phyloP scores from a whole-genome alignment of 192 early-diverging fungal genomes.

The Linnemannia schmuckeri region DNA sequence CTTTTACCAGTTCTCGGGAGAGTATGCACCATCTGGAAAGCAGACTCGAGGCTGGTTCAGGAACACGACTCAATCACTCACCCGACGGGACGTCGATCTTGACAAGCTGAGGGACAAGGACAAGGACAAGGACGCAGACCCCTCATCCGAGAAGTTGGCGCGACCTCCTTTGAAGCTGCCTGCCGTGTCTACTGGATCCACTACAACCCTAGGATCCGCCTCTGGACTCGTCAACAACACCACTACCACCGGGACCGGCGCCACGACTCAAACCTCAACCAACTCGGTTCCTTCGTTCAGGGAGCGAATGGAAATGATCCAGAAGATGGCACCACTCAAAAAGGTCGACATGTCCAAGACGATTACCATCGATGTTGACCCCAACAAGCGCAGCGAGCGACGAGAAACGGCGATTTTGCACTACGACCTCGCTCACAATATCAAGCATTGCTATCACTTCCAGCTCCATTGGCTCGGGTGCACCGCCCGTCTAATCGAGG shows the following conservation, averaged over 20 bases:
- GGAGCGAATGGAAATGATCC: constrained; percentile 49
- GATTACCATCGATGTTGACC: constrained; percentile 88
- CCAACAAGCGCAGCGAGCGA: constrained; percentile 79
- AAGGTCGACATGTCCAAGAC: constrained; percentile 72
- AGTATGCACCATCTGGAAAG: constrained; percentile 61
- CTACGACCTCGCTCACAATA: constrained; percentile 91
- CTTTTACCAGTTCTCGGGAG: constrained; percentile 82
- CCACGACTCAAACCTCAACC: constrained; percentile 13
- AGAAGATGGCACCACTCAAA: constrained; percentile 57
- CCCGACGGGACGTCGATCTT: constrained; percentile 30
- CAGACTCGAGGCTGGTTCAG: constrained; percentile 62
- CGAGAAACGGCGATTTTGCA: constrained; percentile 90
- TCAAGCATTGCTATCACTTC: constrained; percentile 91
- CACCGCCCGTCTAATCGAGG: constrained; percentile 89
- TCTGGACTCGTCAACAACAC: neutral
- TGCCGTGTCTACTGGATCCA: constrained; percentile 13
- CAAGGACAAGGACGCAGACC: constrained; percentile 27
- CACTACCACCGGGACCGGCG: neutral
- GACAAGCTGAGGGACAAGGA: constrained; percentile 23
- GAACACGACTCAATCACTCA: constrained; percentile 47
- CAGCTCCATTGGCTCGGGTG: constrained; percentile 97
- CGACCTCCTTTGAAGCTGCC: constrained; percentile 33
- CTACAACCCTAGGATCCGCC: constrained; percentile 15
- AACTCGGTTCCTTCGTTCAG: constrained; percentile 26
- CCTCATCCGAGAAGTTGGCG: constrained; percentile 20